These are phyloP conservation scores for Aegilops sharonensis DNA, from an alignment of 176 grass and related monocot species.

Conservation along the genomic window DNA sequence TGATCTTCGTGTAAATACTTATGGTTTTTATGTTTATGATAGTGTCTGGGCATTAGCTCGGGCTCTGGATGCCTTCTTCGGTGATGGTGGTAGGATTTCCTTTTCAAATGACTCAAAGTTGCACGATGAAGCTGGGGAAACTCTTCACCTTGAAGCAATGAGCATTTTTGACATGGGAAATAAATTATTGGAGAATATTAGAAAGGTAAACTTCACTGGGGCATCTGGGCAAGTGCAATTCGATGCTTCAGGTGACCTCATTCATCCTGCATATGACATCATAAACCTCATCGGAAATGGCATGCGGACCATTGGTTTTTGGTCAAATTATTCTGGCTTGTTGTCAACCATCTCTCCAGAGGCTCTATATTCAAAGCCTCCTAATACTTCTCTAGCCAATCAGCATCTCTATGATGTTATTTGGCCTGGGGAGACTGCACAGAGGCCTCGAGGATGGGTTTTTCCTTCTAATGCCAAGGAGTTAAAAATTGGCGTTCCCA, in stretches of 20 bases:
- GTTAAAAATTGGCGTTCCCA: conserved; percentile 75
- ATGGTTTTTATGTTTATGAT: conserved; percentile 86
- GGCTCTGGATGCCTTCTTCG: conserved; percentile 75
- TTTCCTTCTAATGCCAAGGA: conserved; percentile 78
- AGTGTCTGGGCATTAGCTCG: conserved; percentile 78
- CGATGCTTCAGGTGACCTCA: conserved; percentile 48
- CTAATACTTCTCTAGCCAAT: conserved; percentile 65
- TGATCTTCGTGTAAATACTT: conserved; percentile 47
- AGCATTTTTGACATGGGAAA: conserved; percentile 73
- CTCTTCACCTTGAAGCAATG: conserved; percentile 81
- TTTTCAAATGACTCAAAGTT: conserved; percentile 77
- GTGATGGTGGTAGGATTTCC: conserved; percentile 65
- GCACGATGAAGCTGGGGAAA: conserved; percentile 41
- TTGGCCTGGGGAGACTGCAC: conserved; percentile 78
- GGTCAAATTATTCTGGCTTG: conserved; percentile 85
- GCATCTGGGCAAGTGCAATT: conserved; percentile 63
- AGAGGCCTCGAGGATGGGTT: conserved; percentile 86
- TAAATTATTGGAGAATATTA: conserved; percentile 55
- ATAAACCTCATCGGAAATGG: conserved; percentile 83
- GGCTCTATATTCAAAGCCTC: conserved; percentile 61
- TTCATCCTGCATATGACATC: conserved; percentile 87
- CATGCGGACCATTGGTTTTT: conserved; percentile 69
- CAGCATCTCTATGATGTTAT: conserved; percentile 78
- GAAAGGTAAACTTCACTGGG: conserved; percentile 64
- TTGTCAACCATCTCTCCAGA: conserved; percentile 68